Evolutionary conservation across 2,329 filamentous ascomycete genomes (phyloP), one percentile per base, ranked within the genome.

Genomic region (Dactylonectria estremocensis): DNA sequence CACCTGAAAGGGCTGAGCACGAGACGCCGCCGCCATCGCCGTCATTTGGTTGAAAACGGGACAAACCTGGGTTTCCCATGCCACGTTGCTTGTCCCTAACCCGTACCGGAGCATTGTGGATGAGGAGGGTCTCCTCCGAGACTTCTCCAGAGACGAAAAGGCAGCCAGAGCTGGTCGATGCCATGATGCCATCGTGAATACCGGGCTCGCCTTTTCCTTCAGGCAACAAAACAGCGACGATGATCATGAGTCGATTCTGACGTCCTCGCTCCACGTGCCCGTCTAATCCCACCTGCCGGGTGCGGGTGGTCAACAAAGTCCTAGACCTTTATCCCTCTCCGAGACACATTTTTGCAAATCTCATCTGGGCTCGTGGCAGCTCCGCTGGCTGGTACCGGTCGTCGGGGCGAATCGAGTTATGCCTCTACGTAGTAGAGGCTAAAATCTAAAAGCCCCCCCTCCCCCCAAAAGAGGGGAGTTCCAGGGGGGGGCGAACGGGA

Each of bases 201-300:
- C 16, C 24, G 40, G 22, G 31, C 37, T 48, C 20, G 3, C 61
- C 49, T 55, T 20, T 10, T 48, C 37, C n/a, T n/a, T 9, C 35
- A 52, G 49, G 55, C 48, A 22, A 48, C 48, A 14, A 40, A 40
- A 53, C 14, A 16, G 18, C 55, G 18, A 64, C 18, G 62, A 18
- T 55, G 62, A 64, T 64, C 55, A 64, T 64, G 55, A 59, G 59
- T 54, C 62, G 37, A 64, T 59, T 18, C 59, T 64, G 62, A 64
- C 62, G 62, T 64, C 37, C 48, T 13, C 24, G 40, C 24, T 55
- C 62, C 62, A 64, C 62, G 62, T 64, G 62, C 28, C 40, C 20
- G 20, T 31, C 18, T 11, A 64, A 58, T 59, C 62, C 62, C 49
- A 48, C 52, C 53, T 48, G 3, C 9, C 20, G 22, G 33, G 54